Conservation (phyloP, 1,284 basidiomycete genomes). For the Fomitopsis palustris region DNA sequence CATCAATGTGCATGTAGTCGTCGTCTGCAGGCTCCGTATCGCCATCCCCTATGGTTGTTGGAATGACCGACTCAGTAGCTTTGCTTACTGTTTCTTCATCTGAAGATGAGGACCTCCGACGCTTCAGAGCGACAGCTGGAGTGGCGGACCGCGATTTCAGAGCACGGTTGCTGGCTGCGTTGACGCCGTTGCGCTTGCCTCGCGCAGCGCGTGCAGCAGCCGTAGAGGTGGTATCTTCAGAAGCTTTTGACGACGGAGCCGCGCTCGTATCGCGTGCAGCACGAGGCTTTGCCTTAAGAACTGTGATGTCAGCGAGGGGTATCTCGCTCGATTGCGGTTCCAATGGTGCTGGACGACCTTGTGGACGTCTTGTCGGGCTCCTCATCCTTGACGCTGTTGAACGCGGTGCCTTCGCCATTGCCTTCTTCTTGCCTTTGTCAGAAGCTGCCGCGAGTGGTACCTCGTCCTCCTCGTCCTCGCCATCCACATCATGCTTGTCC, state of each 20-base stretch:
- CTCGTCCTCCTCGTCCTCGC: slow-evolving; percentile 16
- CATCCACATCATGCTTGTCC: neutral
- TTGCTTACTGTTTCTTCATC: slow-evolving; percentile 10
- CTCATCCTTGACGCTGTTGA: neutral
- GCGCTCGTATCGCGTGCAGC: slow-evolving; percentile 4
- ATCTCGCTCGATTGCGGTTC: neutral
- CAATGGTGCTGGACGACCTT: neutral
- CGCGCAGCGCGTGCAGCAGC: neutral
- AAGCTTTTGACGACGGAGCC: slow-evolving; percentile 19
- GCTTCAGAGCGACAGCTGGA: slow-evolving; percentile 1
- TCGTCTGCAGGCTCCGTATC: slow-evolving; percentile 45
- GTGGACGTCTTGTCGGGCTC: neutral
- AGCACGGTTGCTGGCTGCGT: too few relatives aligned
- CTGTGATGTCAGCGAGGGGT: neutral
- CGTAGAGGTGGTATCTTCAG: slow-evolving; percentile 5
- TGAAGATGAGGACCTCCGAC: slow-evolving; percentile 3
- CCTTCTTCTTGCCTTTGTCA: slow-evolving; percentile 17
- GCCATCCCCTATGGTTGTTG: slow-evolving; percentile 15
- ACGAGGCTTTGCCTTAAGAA: neutral
- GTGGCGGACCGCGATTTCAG: slow-evolving; percentile 1
- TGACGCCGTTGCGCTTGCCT: neutral
- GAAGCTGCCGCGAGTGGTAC: slow-evolving; percentile 18
- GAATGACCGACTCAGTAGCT: slow-evolving; percentile 19
- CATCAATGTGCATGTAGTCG: slow-evolving; percentile 32
- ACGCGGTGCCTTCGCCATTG: neutral